Base-by-base conservation (phyloP, 768 basidiomycete genomes). In the Pleurotus pulmonarius region DNA sequence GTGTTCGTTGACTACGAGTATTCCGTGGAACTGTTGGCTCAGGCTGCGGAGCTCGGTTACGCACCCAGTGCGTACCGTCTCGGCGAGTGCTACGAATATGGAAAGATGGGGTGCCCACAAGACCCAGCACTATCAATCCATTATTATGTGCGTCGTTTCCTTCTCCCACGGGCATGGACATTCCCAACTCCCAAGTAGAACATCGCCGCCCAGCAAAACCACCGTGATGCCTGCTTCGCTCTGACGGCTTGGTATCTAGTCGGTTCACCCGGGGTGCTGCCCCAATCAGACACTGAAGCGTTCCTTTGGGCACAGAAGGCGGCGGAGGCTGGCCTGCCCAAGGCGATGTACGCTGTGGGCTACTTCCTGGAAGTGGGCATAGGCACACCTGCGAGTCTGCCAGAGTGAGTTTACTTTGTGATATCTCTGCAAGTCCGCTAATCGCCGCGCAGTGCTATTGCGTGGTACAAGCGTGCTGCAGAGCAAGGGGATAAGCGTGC, bases 211-310 rank as follows among this genome's bases (percentile, higher is more conserved):
- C 96, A 98, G 66, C 95, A 98, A 73, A 87, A 86, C 64, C 97
- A 99, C 67, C 88, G 91, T 4, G 97, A 98, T 65, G 94, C 96
- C 0, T 98, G 96, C 69, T 98, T 98, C 66, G 96, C 97, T 1
- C 79, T 99, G 41, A 98, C 97, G 15, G 95, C 97, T 5, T 99
- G 96, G 96, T 99, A 99, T 67, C 87, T 99, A 60, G 96, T 98
- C 58, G 97, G 97, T 46, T 98, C 95, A 7, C 92, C 95, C 0
- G 96, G 97, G 20, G 94, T 99, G 1, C 82, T 99, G 13, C 96
- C 97, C 0, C 97, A 99, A 67, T 97, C 94, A 0, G 97, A 99
- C 68, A 98, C 96, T 0, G 97, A 99, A 67, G 97, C 97, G 9
- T 98, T 86, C 72, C 76, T 99, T 3, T 99, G 97, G 97, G 93